Percentiles rank a stretch among this genome's conserved stretches.
phyloP scores from a whole-genome alignment of 2,329 filamentous ascomycete species.

The Gremmenia infestans region DNA sequence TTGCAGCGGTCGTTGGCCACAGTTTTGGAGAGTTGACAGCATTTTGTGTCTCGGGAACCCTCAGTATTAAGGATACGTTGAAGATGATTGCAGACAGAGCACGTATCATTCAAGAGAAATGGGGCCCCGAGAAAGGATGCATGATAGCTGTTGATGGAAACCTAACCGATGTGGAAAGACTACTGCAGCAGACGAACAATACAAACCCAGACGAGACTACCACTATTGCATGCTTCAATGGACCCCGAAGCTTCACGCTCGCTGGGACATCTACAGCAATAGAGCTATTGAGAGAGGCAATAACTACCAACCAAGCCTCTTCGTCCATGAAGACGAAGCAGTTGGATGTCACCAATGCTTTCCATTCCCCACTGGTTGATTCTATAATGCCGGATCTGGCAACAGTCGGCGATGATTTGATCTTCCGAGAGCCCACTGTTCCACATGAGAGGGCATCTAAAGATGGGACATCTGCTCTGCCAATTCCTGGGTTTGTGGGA shows the following conservation, averaged over 20 bases:
- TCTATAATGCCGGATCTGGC: background rate
- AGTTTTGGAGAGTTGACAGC: constrained; percentile 38
- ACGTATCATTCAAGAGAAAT: constrained; percentile 28
- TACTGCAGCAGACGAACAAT: constrained; percentile 2
- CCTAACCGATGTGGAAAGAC: constrained; percentile 1
- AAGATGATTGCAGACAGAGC: constrained; percentile 32
- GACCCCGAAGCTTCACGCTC: constrained; percentile 28
- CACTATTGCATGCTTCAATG: constrained; percentile 33
- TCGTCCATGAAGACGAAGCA: constrained; percentile 15
- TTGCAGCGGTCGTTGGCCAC: constrained; percentile 29
- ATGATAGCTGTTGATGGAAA: constrained; percentile 32
- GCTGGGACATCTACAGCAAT: constrained; percentile 29
- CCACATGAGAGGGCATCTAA: background rate
- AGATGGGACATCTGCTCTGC: background rate
- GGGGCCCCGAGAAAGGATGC: constrained; percentile 33
- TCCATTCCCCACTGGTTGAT: constrained; percentile 28
- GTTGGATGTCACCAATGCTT: constrained; percentile 27
- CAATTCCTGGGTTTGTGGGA: constrained; percentile 1
- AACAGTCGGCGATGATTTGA: background rate
- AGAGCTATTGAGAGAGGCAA: constrained; percentile 16
- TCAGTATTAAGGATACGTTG: constrained; percentile 31
- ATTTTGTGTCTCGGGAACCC: constrained; percentile 30
- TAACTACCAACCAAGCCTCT: constrained; percentile 16
- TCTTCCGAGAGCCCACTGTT: background rate
- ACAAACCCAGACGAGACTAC: background rate